Percentiles rank a stretch among this genome's conserved stretches.
Evolutionary conservation across 2,329 filamentous ascomycete genomes (phyloP).

Genomic region (Exophiala xenobiotica): DNA sequence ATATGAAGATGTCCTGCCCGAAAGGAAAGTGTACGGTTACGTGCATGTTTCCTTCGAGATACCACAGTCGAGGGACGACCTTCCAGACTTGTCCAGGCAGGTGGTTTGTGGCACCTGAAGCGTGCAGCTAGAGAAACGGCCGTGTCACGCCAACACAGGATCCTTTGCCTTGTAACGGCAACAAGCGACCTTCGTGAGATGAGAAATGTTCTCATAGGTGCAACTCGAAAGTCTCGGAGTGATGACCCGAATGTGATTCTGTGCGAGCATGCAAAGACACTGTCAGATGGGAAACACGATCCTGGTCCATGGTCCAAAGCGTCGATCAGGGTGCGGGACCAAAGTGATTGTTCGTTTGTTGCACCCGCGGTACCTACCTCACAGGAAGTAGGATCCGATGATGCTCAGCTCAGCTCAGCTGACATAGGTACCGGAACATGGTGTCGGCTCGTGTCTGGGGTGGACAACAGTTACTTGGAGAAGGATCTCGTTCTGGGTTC

Average conservation of each 20-base stretch:
- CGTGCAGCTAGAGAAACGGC: neutral
- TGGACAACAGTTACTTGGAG: too few species aligned
- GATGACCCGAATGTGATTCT: too few species aligned
- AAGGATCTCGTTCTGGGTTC: too few species aligned
- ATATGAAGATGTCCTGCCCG: too few species aligned
- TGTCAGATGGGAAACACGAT: too few species aligned
- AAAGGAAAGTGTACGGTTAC: neutral
- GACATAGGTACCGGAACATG: neutral
- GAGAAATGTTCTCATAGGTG: too few species aligned
- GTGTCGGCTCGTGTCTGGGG: too few species aligned
- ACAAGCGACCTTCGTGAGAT: neutral
- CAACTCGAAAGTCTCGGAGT: too few species aligned
- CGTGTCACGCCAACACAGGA: neutral
- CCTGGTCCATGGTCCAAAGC: neutral
- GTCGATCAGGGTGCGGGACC: neutral
- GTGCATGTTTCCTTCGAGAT: neutral
- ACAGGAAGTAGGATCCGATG: too few species aligned
- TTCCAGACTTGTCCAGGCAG: neutral
- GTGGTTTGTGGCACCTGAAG: neutral
- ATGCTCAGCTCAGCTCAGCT: neutral
- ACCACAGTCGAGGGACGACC: neutral
- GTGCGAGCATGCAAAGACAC: too few species aligned
- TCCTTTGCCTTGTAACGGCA: neutral
- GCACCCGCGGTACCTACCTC: too few species aligned
- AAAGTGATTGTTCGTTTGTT: too few species aligned